Evolutionary conservation across 768 basidiomycete genomes (phyloP).

Genomic region (Arthromyces matolae): DNA sequence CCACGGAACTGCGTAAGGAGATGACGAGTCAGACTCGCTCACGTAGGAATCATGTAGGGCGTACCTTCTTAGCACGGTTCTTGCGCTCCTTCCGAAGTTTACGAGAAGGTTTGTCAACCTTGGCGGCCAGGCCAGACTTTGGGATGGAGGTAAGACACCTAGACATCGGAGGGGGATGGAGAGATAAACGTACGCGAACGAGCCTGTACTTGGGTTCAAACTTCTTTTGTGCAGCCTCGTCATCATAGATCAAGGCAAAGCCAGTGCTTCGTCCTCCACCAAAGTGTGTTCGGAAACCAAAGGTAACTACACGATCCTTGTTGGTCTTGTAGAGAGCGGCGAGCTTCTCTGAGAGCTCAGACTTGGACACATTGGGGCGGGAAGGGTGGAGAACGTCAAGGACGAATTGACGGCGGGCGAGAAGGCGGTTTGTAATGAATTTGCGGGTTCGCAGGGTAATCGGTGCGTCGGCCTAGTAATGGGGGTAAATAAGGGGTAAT

Average conservation of each 20-base stretch:
- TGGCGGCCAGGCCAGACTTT: constrained; percentile 65
- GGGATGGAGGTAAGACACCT: not conserved
- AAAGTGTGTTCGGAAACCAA: constrained; percentile 93
- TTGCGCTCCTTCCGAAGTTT: constrained; percentile 99
- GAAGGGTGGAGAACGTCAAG: constrained; percentile 95
- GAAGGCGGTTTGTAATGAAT: constrained; percentile 98
- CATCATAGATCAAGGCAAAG: constrained; percentile 97
- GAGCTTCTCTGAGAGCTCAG: constrained; percentile 90
- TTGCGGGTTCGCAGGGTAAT: constrained; percentile 97
- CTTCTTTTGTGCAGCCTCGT: constrained; percentile 90
- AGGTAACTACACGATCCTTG: constrained; percentile 86
- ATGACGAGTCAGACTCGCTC: constrained; percentile 13
- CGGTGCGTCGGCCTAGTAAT: constrained; percentile 80
- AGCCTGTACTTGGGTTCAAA: constrained; percentile 97
- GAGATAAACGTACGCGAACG: constrained; percentile 69
- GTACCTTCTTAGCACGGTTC: constrained; percentile 97
- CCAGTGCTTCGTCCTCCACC: constrained; percentile 98
- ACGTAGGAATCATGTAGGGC: not conserved
- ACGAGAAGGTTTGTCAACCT: constrained; percentile 89
- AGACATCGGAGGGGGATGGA: too few relatives aligned
- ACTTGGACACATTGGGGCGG: constrained; percentile 89
- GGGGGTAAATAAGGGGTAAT: constrained; percentile 12
- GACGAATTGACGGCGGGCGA: constrained; percentile 94
- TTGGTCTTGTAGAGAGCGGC: constrained; percentile 91
- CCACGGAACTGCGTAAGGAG: constrained; percentile 75